Conservation (phyloP, 345 rosid species). For the Eutrema heterophyllum region DNA sequence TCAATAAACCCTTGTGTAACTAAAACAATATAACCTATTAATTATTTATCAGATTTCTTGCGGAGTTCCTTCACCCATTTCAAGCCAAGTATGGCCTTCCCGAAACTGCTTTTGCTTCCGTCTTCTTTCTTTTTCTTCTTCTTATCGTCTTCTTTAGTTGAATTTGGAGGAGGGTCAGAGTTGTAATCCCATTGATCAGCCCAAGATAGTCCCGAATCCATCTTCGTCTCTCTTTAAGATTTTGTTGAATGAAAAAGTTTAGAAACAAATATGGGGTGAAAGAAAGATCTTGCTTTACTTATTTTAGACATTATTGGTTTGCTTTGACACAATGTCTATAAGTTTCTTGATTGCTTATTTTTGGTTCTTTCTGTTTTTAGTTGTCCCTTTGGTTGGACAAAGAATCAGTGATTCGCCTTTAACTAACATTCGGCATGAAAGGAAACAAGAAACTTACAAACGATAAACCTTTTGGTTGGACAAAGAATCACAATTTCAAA, state of each 20-base stretch:
- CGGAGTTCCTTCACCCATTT: constrained; percentile 30
- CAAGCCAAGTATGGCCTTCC: constrained; percentile 23
- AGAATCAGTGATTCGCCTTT: background rate
- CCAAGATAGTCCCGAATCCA: constrained; percentile 31
- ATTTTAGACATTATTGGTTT: constrained; percentile 3
- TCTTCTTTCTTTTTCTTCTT: constrained; percentile 23
- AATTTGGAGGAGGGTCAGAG: constrained; percentile 27
- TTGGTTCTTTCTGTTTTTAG: constrained; percentile 20
- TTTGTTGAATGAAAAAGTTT: constrained; percentile 6
- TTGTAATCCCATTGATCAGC: constrained; percentile 34
- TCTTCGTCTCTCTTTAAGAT: background rate
- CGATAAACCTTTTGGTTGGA: background rate
- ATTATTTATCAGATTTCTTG: constrained; percentile 27
- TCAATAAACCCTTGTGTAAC: constrained; percentile 1
- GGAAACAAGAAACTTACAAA: background rate
- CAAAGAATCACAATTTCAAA: background rate
- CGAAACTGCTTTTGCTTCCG: constrained; percentile 21
- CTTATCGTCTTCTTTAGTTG: constrained; percentile 19
- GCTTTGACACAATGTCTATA: background rate
- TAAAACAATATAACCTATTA: background rate
- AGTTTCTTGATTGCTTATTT: constrained; percentile 21
- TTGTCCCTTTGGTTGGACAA: background rate
- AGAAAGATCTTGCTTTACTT: background rate
- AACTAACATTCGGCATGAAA: background rate
- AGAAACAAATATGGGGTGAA: constrained; percentile 4